A percentile compares a stretch with the other conserved stretches of the same genome.
phyloP scores from a whole-genome alignment of 106 monocot species.

The Acorus calamus region DNA sequence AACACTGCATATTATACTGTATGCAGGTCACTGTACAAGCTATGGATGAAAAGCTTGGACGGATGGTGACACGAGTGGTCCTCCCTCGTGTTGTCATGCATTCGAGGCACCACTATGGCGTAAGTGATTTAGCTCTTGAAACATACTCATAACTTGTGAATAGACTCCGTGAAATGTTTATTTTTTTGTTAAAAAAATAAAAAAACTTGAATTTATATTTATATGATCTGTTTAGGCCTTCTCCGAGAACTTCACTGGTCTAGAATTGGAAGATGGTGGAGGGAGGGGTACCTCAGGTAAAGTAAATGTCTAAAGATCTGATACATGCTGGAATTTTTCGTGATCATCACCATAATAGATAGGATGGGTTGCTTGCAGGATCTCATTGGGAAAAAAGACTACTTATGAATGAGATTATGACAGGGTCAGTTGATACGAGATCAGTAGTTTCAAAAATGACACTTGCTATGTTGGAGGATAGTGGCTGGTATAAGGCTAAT shows the following conservation, averaged over 20 bases:
- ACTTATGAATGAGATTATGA: constrained; percentile 99
- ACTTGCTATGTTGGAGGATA: constrained; percentile 90
- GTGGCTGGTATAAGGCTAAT: constrained; percentile 96
- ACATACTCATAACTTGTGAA: too few relatives aligned
- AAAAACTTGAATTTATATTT: too few relatives aligned
- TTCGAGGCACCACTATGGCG: constrained; percentile 92
- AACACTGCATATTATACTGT: too few relatives aligned
- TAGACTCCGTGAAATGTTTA: too few relatives aligned
- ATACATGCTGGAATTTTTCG: too few relatives aligned
- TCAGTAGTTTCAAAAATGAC: constrained; percentile 99
- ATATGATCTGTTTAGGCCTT: constrained; percentile 37
- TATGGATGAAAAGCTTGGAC: constrained; percentile 93
- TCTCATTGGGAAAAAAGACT: constrained; percentile 99
- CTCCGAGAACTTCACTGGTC: constrained; percentile 91
- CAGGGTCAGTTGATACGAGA: constrained; percentile 96
- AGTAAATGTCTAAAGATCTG: too few relatives aligned
- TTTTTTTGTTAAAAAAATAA: too few relatives aligned
- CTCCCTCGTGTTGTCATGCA: constrained; percentile 95
- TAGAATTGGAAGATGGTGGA: constrained; percentile 98
- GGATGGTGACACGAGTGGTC: constrained; percentile 73
- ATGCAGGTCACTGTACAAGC: constrained; percentile 69
- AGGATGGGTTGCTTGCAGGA: constrained; percentile 23
- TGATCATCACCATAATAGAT: background rate
- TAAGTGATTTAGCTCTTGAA: constrained; percentile 21
- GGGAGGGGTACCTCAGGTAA: constrained; percentile 95